phyloP scores from a whole-genome alignment of 495 filamentous ascomycete genomes.

The Tuber umbilicatum region DNA sequence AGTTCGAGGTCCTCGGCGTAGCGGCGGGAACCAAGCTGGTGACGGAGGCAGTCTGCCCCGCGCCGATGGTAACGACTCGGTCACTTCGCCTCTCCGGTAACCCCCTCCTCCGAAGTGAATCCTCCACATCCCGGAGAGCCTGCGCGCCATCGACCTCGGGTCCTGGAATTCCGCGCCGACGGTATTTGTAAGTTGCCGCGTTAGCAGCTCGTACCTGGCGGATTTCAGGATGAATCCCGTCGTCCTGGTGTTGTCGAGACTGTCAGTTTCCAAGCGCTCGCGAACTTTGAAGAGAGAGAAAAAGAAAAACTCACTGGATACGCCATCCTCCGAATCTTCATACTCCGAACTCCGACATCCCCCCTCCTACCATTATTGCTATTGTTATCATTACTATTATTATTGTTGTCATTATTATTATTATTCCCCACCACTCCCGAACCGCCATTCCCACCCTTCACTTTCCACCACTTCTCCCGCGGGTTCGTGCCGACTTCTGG shows the following conservation, averaged over 20 bases:
- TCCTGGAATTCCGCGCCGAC: conserved; percentile 28
- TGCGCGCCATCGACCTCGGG: conserved; percentile 27
- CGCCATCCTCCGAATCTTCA: conserved; percentile 14
- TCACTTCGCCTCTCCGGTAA: conserved; percentile 13
- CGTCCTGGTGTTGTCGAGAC: conserved; percentile 15
- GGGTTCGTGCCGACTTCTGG: neutral
- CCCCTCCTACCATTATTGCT: neutral
- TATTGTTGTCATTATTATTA: conserved; percentile 14
- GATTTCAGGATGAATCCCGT: conserved; percentile 33
- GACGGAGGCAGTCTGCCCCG: conserved; percentile 15
- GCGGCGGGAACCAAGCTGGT: conserved; percentile 22
- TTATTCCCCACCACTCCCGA: conserved; percentile 8
- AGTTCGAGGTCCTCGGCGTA: conserved; percentile 30
- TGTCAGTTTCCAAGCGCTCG: conserved; percentile 12
- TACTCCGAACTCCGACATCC: conserved; percentile 12
- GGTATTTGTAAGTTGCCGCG: conserved; percentile 29
- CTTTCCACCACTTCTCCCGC: neutral
- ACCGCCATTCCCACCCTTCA: conserved; percentile 12
- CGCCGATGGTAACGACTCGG: conserved; percentile 10
- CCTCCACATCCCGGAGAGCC: conserved; percentile 27
- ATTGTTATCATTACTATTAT: neutral
- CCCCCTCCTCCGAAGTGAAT: conserved; percentile 27
- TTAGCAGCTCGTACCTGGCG: conserved; percentile 29
- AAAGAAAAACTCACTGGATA: conserved; percentile 7
- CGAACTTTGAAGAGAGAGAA: conserved; percentile 1